Conservation (phyloP, 495 filamentous ascomycete species). For the Lepidopterella palustris region DNA sequence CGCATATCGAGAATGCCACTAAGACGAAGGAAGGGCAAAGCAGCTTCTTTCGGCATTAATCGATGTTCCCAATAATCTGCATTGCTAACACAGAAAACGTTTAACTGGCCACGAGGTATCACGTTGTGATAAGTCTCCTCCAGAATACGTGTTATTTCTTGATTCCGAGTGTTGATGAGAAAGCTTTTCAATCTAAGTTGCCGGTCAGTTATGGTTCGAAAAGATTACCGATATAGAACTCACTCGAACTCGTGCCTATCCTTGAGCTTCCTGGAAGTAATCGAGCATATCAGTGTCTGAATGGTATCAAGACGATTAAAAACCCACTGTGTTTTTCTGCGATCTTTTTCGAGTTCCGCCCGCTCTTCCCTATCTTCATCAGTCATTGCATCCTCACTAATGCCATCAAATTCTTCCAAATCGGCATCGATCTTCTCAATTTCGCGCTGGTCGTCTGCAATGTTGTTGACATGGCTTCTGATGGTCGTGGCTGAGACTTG, state of each 20-base stretch:
- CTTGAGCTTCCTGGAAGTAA: not conserved
- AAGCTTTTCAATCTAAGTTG: slow-evolving; percentile 23
- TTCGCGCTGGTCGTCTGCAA: not conserved
- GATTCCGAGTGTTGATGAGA: slow-evolving; percentile 36
- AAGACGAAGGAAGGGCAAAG: slow-evolving; percentile 32
- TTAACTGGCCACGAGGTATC: slow-evolving; percentile 21
- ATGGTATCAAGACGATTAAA: not conserved
- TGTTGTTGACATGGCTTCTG: not conserved
- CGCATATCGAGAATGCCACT: slow-evolving; percentile 37
- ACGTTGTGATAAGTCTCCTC: slow-evolving; percentile 20
- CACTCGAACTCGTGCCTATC: slow-evolving; percentile 7
- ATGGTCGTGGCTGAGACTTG: slow-evolving; percentile 16
- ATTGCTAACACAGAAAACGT: slow-evolving; percentile 40
- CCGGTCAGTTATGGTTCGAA: not conserved
- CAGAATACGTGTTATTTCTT: slow-evolving; percentile 26
- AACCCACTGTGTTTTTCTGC: not conserved
- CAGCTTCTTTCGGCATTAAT: slow-evolving; percentile 9
- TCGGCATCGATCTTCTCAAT: not conserved
- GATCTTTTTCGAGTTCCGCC: not conserved
- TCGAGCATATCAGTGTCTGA: not conserved
- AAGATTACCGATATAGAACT: not conserved
- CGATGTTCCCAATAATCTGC: slow-evolving; percentile 35
- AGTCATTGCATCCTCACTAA: not conserved
- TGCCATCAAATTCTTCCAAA: not conserved
- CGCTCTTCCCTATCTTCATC: not conserved